Conservation (phyloP, 192 early-diverging fungal species). For the Rhizophagus sp. region DNA sequence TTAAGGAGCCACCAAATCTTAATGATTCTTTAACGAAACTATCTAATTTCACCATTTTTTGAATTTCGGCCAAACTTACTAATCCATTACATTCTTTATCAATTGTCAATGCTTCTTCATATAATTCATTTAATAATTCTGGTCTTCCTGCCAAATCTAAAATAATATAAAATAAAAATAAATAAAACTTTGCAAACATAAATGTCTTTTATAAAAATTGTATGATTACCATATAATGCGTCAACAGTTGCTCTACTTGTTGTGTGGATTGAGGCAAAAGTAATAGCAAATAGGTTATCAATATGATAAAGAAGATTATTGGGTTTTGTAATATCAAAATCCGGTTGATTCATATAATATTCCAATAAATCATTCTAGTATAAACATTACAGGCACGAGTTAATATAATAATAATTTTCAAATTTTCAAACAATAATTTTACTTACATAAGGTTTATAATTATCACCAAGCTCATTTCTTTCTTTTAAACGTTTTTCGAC, state of each 20-base stretch:
- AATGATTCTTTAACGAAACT: conserved; percentile 25
- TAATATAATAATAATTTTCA: not conserved
- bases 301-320: not conserved
- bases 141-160: conserved; percentile 6
- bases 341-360: not conserved
- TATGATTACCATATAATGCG: not conserved
- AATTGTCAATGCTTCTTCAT: not conserved
- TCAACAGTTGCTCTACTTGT: not conserved
- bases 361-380: not conserved
- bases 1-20: not conserved
- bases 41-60: conserved; percentile 18
- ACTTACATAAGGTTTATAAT: not conserved
- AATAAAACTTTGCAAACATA: not conserved
- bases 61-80: not conserved
- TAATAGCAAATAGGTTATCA: not conserved
- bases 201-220: too few species aligned
- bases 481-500: not conserved
- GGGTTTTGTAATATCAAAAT: not conserved
- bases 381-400: not conserved
- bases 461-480: not conserved
- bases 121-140: conserved; percentile 3
- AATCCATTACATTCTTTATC: not conserved
- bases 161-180: too few species aligned
- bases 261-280: not conserved
- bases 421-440: not conserved